Evolutionary conservation across 352 stramenopile genomes (phyloP), one percentile per base, ranked within the genome.

Genomic region (Thalassiosira sp.): DNA sequence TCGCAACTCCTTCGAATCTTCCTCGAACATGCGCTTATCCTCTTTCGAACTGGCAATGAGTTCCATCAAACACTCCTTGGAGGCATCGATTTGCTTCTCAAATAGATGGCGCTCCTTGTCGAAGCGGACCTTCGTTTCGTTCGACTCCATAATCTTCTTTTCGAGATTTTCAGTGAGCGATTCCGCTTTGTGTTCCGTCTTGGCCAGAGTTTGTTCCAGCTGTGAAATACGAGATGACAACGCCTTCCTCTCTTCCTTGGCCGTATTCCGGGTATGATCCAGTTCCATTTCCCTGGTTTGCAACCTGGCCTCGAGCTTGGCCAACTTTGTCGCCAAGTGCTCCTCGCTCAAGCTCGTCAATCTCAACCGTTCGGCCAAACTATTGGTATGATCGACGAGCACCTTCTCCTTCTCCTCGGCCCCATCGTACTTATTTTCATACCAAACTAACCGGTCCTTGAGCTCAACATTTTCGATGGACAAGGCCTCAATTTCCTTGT

Each of bases 381-480:
- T 78, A 22, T 82, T 82, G n/a, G 66, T 69, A 31, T 82, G 74
- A 60, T 78, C 67, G 8, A 82, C 74, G 5, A 82, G 57, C 11
- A 78, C 74, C 27, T 58, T 60, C 57, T 82, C 74, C 48, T 78
- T 82, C 56, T 82, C 74, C 11, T 82, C 74, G 20, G 67, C 67
- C 1, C 74, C 74, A 40, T 82, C 67, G 18, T 75, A 82, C 31
- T 77, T 82, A 16, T 66, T 66, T 58, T 82, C 59, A 51, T 71
- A 82, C 52, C 42, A 78, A 18, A 33, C 61, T 0, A 77, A 28
- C 33, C 42, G 56, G 22, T 70, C 60, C 43, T 78, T 82, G 8
- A 82, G 56, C 31, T 73, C 60, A 8, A 43, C 42, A 61, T 82
- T 82, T 53, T 82, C 67, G 35, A 56, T 52, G 15, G 24, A n/a